Evolutionary conservation across 2,329 filamentous ascomycete genomes (phyloP), one percentile per base, ranked within the genome.

Genomic region (Diaporthe citrichinensis): DNA sequence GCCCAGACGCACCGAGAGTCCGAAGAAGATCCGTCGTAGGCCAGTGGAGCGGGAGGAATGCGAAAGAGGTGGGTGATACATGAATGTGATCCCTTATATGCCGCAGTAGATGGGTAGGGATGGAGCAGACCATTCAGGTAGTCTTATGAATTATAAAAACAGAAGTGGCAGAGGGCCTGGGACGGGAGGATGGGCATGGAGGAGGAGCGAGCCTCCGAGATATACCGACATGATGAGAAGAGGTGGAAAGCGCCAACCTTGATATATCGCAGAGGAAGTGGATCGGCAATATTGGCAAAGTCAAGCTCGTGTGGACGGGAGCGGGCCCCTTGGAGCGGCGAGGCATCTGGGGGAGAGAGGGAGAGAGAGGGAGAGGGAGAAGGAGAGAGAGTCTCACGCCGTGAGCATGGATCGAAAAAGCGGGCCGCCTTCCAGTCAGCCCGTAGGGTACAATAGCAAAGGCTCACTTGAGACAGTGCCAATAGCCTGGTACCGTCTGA

Each of bases 391-490:
- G 62, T 71, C 76, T 77, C 69, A 77, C 74, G 49, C 39, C 20
- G 44, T 46, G 61, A 41, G 44, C 39, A 74, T 62, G 69, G 65
- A 71, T 62, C 55, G 46, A 71, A 71, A 71, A 57, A 73, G 61
- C 72, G 61, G 73, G 73, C 51, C 73, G 73, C 25, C 25, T 41
- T 57, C 49, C 71, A 55, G 61, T 76, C 74, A 77, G 75, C 73
- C 75, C 58, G 58, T 68, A 62, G 25, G 39, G 59, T 44, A 62
- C 59, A 44, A 53, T 57, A 44, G 57, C 31, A 75, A 14, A 73
- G 74, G 74, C 74, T 77, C 71, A 72, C 58, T 76, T 46, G 58
- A 76, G 76, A 75, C 76, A 71, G 69, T 75, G 76, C 41, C 62
- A 76, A 77, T 71, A 68, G 61, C 41, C 46, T 51, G 59, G 65